Percentiles rank a stretch among this genome's conserved stretches.
phyloP scores from a whole-genome alignment of 257 asterid species.

The Solanum ossicruentum region DNA sequence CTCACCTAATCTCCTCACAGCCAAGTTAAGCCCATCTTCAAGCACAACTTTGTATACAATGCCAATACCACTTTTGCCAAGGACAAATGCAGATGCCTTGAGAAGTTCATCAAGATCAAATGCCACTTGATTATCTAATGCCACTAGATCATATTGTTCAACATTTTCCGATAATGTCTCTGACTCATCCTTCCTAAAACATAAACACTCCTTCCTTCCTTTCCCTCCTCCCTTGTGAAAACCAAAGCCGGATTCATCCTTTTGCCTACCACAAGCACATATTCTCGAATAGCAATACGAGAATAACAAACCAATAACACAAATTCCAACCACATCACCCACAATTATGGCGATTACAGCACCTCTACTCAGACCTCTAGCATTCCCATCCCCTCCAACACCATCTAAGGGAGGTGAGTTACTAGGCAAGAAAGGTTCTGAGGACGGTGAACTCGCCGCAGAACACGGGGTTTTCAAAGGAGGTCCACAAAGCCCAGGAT shows the following conservation, averaged over 20 bases:
- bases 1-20: conserved; percentile 83
- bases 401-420: conserved; percentile 30
- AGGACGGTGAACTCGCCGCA: conserved; percentile 38
- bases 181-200: conserved; percentile 71
- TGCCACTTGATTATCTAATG: conserved; percentile 52
- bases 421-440: conserved; percentile 50
- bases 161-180: conserved; percentile 67
- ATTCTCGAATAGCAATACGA: conserved; percentile 58
- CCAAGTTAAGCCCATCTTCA: conserved; percentile 64
- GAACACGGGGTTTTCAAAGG: conserved; percentile 65
- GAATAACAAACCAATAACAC: conserved; percentile 55
- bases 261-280: conserved; percentile 33
- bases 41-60: conserved; percentile 90
- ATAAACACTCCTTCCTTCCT: conserved; percentile 47
- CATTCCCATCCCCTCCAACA: conserved; percentile 5
- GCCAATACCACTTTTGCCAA: conserved; percentile 87
- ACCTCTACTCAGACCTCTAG: conserved; percentile 43
- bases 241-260: conserved; percentile 31
- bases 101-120: conserved; percentile 85
- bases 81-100: conserved; percentile 87
- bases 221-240: conserved; percentile 47
- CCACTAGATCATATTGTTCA: conserved; percentile 64
- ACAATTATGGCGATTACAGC: conserved; percentile 47
- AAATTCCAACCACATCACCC: conserved; percentile 69
- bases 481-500: conserved; percentile 80